phyloP scores from a whole-genome alignment of 2,329 filamentous ascomycete species.

The Sporothrix brunneoviolacea region DNA sequence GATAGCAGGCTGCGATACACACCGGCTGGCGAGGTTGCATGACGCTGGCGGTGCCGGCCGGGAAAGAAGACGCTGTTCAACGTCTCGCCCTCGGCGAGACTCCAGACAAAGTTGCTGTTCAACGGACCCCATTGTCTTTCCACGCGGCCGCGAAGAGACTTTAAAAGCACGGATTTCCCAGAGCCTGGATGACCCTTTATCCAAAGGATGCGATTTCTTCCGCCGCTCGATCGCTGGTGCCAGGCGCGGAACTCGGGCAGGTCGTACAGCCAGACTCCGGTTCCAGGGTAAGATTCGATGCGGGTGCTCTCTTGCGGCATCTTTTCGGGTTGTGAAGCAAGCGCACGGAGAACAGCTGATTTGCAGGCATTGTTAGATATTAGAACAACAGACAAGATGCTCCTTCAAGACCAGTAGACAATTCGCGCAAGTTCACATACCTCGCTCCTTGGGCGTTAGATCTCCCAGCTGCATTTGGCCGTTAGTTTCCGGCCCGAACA shows the following conservation, averaged over 20 bases:
- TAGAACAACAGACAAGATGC: too few species aligned
- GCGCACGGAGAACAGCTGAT: slow-evolving; percentile 21
- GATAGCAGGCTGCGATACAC: slow-evolving; percentile 26
- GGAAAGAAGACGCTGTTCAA: slow-evolving; percentile 19
- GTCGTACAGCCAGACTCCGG: slow-evolving; percentile 28
- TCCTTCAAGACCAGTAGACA: too few species aligned
- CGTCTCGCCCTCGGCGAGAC: slow-evolving; percentile 20
- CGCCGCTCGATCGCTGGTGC: slow-evolving; percentile 24
- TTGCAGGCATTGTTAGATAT: too few species aligned
- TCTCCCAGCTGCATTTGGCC: slow-evolving; percentile 13
- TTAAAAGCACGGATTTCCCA: slow-evolving; percentile 26
- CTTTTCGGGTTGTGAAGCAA: slow-evolving; percentile 14
- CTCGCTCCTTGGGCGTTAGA: slow-evolving; percentile 22
- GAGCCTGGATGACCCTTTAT: slow-evolving; percentile 26
- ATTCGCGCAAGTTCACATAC: slow-evolving; percentile 9
- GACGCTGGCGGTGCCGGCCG: slow-evolving; percentile 10
- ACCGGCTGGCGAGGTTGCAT: slow-evolving; percentile 18
- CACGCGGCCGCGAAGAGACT: slow-evolving; percentile 23
- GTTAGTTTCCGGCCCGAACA: too few species aligned
- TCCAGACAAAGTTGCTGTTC: slow-evolving; percentile 24
- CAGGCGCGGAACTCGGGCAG: slow-evolving; percentile 26
- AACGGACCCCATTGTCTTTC: slow-evolving; percentile 24
- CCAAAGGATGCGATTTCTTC: slow-evolving; percentile 26
- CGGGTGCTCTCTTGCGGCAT: slow-evolving; percentile 16
- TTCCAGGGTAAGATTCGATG: slow-evolving; percentile 23